Conservation (phyloP, 768 basidiomycete genomes). For the Termitomyces sp. region DNA sequence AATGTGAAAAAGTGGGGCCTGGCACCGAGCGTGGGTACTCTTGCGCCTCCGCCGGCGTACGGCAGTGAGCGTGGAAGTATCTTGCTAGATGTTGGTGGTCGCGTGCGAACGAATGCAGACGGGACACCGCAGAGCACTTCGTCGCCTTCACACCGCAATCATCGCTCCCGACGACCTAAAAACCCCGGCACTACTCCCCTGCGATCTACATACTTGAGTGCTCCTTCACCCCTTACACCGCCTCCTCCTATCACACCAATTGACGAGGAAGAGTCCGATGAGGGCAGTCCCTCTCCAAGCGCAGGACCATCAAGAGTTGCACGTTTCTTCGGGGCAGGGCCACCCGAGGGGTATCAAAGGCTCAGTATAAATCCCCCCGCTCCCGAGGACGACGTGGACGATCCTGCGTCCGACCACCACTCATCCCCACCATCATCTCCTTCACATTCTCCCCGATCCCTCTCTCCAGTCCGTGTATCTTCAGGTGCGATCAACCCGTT, state of each 20-base stretch:
- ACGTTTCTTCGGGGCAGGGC: constrained; percentile 15
- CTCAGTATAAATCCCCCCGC: constrained; percentile 19
- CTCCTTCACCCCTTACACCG: constrained; percentile 45
- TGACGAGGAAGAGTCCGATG: constrained; percentile 54
- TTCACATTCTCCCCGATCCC: constrained; percentile 52
- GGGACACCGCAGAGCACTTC: constrained; percentile 42
- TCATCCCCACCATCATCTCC: constrained; percentile 30
- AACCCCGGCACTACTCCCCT: constrained; percentile 49
- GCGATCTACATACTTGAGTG: constrained; percentile 46
- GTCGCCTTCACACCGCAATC: constrained; percentile 56
- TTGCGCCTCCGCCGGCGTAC: constrained; percentile 97
- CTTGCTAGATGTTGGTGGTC: constrained; percentile 86
- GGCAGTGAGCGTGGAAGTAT: constrained; percentile 97
- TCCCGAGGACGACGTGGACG: constrained; percentile 26
- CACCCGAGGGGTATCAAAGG: constrained; percentile 31
- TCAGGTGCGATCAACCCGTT: constrained; percentile 86
- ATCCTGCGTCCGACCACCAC: constrained; percentile 15
- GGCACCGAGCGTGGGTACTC: constrained; percentile 94
- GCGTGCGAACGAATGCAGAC: constrained; percentile 37
- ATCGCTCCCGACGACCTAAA: constrained; percentile 59
- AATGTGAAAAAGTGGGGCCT: constrained; percentile 99
- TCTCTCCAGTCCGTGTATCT: constrained; percentile 50
- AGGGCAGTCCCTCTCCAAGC: constrained; percentile 24
- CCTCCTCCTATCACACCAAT: constrained; percentile 79
- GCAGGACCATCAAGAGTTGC: constrained; percentile 50